These are phyloP conservation scores for Penicillium sp. DNA, from an alignment of 2,329 filamentous ascomycete genomes.

Conservation along the genomic window DNA sequence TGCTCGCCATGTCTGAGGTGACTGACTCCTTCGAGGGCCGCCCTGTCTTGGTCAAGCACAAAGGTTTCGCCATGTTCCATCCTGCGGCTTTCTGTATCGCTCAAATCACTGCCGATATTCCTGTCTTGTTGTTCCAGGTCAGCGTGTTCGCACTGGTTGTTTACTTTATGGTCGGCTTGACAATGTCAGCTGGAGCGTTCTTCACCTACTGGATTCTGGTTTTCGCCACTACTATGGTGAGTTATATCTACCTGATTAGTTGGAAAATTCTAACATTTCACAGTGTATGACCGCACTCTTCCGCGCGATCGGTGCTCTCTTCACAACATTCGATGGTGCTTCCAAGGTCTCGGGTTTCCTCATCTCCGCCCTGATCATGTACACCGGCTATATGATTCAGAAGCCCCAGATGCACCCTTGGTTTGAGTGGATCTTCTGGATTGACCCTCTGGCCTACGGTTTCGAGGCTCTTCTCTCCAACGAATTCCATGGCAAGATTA, in stretches of 20 bases:
- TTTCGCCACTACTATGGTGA: conserved; percentile 54
- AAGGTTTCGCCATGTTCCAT: conserved; percentile 59
- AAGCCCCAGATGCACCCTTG: conserved; percentile 56
- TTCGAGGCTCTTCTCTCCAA: conserved; percentile 43
- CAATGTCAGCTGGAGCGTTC: conserved; percentile 55
- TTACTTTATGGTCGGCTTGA: conserved; percentile 67
- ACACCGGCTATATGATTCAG: conserved; percentile 48
- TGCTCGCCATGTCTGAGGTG: conserved; percentile 68
- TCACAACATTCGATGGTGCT: conserved; percentile 60
- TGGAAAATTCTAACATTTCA: conserved; percentile 12
- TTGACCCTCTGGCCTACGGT: conserved; percentile 42
- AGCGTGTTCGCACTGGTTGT: conserved; percentile 59
- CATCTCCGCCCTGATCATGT: conserved; percentile 42
- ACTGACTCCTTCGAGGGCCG: conserved; percentile 63
- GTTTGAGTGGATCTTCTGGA: conserved; percentile 53
- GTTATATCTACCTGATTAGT: conserved; percentile 13
- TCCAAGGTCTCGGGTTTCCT: conserved; percentile 54
- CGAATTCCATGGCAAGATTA: conserved; percentile 39
- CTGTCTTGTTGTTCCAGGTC: conserved; percentile 62
- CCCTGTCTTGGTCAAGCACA: conserved; percentile 62
- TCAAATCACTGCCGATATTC: conserved; percentile 54
- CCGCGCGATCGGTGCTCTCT: conserved; percentile 58
- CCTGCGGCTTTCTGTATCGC: conserved; percentile 51
- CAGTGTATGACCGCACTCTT: conserved; percentile 62
- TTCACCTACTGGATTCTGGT: conserved; percentile 64